These are phyloP conservation scores for Gonapodya sp. DNA, from an alignment of 192 early-diverging fungal genomes.

Conservation along the genomic window DNA sequence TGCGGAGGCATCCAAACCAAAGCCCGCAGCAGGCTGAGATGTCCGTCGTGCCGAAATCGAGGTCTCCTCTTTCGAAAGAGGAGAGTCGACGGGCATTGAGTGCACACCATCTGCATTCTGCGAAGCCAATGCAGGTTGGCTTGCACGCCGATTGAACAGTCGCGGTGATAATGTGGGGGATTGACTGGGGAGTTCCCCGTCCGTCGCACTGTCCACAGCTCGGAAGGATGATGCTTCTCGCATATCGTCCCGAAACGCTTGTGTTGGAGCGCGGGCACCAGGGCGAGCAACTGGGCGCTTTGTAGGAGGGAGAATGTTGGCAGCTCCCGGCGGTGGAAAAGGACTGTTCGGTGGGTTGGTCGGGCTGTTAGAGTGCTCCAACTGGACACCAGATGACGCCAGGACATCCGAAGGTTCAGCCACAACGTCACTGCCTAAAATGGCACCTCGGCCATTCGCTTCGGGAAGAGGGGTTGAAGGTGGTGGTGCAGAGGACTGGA, in stretches of 20 bases:
- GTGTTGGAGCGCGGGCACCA: not conserved
- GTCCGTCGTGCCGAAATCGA: not conserved
- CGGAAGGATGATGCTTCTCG: not conserved
- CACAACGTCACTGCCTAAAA: no score
- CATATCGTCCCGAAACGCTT: not conserved
- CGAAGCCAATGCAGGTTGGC: not conserved
- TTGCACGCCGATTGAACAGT: not conserved
- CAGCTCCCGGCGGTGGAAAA: not conserved
- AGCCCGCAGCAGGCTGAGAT: not conserved
- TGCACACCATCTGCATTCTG: not conserved
- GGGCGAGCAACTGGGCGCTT: not conserved
- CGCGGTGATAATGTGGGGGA: not conserved
- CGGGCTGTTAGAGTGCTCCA: not conserved
- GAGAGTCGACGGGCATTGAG: not conserved
- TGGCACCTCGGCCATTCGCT: no score
- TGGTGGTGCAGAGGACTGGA: no score
- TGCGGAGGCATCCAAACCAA: not conserved
- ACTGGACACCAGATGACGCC: no score
- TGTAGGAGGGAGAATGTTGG: not conserved
- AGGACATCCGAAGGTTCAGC: no score
- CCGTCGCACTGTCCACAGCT: not conserved
- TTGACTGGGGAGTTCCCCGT: not conserved
- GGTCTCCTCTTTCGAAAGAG: not conserved
- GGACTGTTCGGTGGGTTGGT: not conserved
- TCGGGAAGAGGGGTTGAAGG: no score